Base-by-base conservation (phyloP, 306 rosid species). In the Malus sylvestris region DNA sequence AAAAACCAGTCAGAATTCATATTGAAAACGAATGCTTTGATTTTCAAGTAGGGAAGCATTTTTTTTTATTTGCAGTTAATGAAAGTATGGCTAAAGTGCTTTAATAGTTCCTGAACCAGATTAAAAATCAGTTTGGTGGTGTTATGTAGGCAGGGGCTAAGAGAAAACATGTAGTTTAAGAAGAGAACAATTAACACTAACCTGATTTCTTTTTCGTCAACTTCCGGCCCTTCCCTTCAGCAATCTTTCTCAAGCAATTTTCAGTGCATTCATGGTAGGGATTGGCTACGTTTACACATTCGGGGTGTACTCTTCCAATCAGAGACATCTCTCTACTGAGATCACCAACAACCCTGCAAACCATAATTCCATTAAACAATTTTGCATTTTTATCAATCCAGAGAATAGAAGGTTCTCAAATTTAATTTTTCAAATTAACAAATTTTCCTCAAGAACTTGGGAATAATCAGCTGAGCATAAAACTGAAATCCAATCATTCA, bases 241-340 rank as follows among this genome's bases (percentile, higher is more conserved):
- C 87, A 70, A 86, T 83, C 87, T 82, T 92, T 19, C 35, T 88
- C 76, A 80, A 6, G 85, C 99, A 96, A 71, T 68, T 27, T 2
- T 91, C 92, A 12, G 97, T 76, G 81, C 99, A 96, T 82, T 96
- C 93, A 83, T 96, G 99, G 68, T 82, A 96, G 15, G 99, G 99
- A 84, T 96, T 96, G 5, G 88, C 53, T 44, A 81, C 91, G 85
- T 96, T 81, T 0, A 73, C 59, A 83, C 99, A 96, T 71, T 87
- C 83, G 68, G 89, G 80, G 67, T 79, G 81, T 49, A 89, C 85
- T 86, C 70, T 87, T 86, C 79, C 81, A 32, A 75, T 67, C 68
- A 82, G 84, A 70, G 96, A 86, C 99, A 95, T 95, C 84, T 78
- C 81, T 75, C 80, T 67, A 22, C 64, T 60, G 7, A 51, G 20